Evolutionary conservation across 2,329 filamentous ascomycete genomes (phyloP).

Genomic region (Penicillium hesseltinei): DNA sequence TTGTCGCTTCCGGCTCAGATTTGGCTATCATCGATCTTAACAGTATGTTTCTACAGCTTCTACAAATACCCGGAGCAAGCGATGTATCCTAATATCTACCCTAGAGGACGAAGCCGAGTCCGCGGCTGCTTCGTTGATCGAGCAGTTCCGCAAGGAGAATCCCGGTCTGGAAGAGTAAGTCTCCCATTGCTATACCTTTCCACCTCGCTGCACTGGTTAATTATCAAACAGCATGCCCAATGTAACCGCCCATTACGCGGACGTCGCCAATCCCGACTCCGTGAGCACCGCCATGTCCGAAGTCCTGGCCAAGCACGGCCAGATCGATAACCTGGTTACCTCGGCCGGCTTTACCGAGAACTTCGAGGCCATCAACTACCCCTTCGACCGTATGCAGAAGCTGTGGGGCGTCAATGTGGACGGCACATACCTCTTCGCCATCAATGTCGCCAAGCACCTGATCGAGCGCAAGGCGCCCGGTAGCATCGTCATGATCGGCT

Average conservation of each 20-base stretch:
- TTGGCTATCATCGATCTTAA: constrained; percentile 93
- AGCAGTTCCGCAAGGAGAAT: constrained; percentile 75
- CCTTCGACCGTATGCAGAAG: constrained; percentile 85
- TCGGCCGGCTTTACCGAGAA: constrained; percentile 98
- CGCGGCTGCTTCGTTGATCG: constrained; percentile 70
- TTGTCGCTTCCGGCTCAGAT: constrained; percentile 83
- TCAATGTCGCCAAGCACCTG: constrained; percentile 79
- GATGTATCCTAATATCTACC: constrained; percentile 1
- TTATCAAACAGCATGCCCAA: constrained; percentile 61
- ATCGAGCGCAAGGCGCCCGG: constrained; percentile 77
- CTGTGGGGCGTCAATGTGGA: constrained; percentile 93
- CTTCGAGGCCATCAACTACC: constrained; percentile 87
- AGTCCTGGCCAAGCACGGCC: constrained; percentile 68
- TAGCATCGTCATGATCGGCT: constrained; percentile 91
- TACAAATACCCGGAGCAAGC: not conserved
- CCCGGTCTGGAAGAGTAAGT: constrained; percentile 67
- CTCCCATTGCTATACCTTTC: not conserved
- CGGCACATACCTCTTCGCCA: constrained; percentile 86
- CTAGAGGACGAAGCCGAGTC: constrained; percentile 78
- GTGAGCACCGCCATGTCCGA: constrained; percentile 72
- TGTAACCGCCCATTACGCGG: constrained; percentile 85
- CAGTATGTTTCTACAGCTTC: constrained; percentile 55
- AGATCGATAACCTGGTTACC: constrained; percentile 88
- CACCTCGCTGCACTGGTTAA: not conserved
- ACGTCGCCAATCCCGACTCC: constrained; percentile 77